Evolutionary conservation across 1,139 yeast genomes (phyloP).

Genomic region (Williopsis jadinii): DNA sequence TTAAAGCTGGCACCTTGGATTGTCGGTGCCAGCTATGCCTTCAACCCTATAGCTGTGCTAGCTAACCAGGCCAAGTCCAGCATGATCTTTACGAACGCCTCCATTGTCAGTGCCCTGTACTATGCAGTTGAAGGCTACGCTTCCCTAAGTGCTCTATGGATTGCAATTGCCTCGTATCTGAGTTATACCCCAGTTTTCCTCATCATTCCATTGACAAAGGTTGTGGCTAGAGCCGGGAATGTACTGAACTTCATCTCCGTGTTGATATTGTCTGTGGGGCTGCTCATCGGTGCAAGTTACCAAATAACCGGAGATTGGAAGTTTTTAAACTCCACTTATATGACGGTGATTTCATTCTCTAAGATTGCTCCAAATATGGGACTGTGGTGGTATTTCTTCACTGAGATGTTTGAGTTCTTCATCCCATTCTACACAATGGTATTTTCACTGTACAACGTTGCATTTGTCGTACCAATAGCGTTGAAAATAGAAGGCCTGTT

Average conservation of each 20-base stretch:
- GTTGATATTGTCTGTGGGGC: slow-evolving; percentile 21
- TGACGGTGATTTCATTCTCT: slow-evolving; percentile 50
- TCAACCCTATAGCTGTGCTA: slow-evolving; percentile 73
- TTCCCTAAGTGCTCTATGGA: slow-evolving; percentile 40
- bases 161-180: slow-evolving; percentile 62
- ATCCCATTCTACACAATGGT: slow-evolving; percentile 76
- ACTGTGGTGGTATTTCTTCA: slow-evolving; percentile 97
- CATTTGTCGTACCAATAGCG: slow-evolving; percentile 69
- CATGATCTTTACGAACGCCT: slow-evolving; percentile 49
- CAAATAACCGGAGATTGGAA: slow-evolving; percentile 36
- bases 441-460: slow-evolving; percentile 68
- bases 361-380: slow-evolving; percentile 75
- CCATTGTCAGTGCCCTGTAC: slow-evolving; percentile 44
- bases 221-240: slow-evolving; percentile 14
- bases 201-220: slow-evolving; percentile 45
- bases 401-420: slow-evolving; percentile 90
- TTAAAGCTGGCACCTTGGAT: slow-evolving; percentile 31
- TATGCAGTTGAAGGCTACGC: slow-evolving; percentile 36
- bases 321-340: slow-evolving; percentile 57
- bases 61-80: slow-evolving; percentile 70
- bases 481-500: slow-evolving; percentile 69
- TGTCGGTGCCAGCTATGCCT: slow-evolving; percentile 56
- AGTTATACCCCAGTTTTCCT: slow-evolving; percentile 56
- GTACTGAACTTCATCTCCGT: slow-evolving; percentile 2
- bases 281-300: slow-evolving; percentile 36